These are phyloP conservation scores for Suhomyces anneliseae DNA, from an alignment of 1,139 yeast species.

Conservation along the genomic window DNA sequence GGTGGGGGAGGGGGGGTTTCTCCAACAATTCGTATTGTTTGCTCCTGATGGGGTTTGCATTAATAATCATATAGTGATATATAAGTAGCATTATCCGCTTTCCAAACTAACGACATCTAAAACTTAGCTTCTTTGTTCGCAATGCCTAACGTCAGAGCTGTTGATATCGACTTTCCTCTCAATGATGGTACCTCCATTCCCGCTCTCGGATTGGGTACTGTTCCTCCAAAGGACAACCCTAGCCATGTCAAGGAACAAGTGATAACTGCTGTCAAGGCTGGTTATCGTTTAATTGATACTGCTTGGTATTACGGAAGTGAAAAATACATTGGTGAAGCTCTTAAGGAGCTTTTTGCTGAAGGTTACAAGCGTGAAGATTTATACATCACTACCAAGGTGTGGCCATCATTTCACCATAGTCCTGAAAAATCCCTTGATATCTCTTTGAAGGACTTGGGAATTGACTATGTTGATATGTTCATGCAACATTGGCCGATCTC, in stretches of 20 bases:
- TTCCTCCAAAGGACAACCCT: conserved; percentile 33
- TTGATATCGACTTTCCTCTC: conserved; percentile 27
- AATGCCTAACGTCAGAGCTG: conserved; percentile 15
- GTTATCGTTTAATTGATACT: conserved; percentile 43
- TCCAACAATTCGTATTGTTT: too few species aligned
- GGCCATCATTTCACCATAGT: conserved; percentile 44
- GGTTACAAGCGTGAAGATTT: conserved; percentile 54
- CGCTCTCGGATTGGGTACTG: conserved; percentile 43
- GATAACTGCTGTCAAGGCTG: conserved; percentile 40
- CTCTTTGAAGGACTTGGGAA: conserved; percentile 40
- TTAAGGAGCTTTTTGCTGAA: conserved; percentile 50
- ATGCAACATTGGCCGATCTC: conserved; percentile 65
- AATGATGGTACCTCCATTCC: conserved; percentile 37
- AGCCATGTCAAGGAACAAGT: conserved; percentile 38
- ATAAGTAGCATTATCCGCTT: not conserved
- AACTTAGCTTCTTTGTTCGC: not conserved
- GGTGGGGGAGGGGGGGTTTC: too few species aligned
- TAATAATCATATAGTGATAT: too few species aligned
- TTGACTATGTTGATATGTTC: conserved; percentile 59
- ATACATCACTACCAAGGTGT: conserved; percentile 61
- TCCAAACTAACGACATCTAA: not conserved
- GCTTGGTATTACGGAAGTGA: conserved; percentile 55
- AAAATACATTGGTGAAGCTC: conserved; percentile 49
- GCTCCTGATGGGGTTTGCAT: too few species aligned
- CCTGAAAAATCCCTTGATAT: conserved; percentile 40